Percentiles rank a stretch among this genome's conserved stretches.
Conservation (phyloP, 2,329 filamentous ascomycete genomes). For the Lecanicillium sp. region DNA sequence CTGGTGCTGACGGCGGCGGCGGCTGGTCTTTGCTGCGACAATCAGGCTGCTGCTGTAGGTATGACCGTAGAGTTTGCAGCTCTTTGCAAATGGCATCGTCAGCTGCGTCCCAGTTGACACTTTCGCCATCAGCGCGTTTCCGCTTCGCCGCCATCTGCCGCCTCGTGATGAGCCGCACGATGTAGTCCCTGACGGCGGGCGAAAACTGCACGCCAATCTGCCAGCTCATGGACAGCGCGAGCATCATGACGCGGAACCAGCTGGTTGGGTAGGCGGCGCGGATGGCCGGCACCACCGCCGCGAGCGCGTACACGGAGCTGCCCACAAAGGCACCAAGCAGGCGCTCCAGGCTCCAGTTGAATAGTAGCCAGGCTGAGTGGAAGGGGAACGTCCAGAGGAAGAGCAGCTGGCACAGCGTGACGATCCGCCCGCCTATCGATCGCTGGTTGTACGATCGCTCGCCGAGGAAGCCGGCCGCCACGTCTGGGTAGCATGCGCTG, state of each 20-base stretch:
- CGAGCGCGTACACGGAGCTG: slow-evolving; percentile 14
- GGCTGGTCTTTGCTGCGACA: neutral
- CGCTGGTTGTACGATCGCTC: slow-evolving; percentile 15
- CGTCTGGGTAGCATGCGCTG: slow-evolving; percentile 12
- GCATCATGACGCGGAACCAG: slow-evolving; percentile 15
- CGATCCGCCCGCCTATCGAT: slow-evolving; percentile 13
- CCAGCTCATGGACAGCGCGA: slow-evolving; percentile 13
- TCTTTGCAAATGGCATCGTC: slow-evolving; percentile 10
- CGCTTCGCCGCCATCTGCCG: slow-evolving; percentile 10
- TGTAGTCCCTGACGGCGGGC: slow-evolving; percentile 10
- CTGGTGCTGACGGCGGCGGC: slow-evolving; percentile 3
- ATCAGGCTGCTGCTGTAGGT: neutral
- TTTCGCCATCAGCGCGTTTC: neutral
- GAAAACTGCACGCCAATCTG: slow-evolving; percentile 13
- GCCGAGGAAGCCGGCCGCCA: slow-evolving; percentile 12
- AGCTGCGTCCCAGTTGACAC: slow-evolving; percentile 8
- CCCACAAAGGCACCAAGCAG: slow-evolving; percentile 13
- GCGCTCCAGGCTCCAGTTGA: slow-evolving; percentile 15
- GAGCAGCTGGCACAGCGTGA: slow-evolving; percentile 12
- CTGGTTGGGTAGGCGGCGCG: slow-evolving; percentile 8
- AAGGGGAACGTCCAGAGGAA: slow-evolving; percentile 12
- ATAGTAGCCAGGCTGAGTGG: slow-evolving; percentile 13
- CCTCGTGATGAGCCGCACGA: slow-evolving; percentile 9
- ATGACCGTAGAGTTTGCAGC: slow-evolving; percentile 6
- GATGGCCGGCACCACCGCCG: slow-evolving; percentile 11